A percentile compares a stretch with the other conserved stretches of the same genome.
Evolutionary conservation across 2,329 filamentous ascomycete genomes (phyloP).

Genomic region (Beauveria varroae): DNA sequence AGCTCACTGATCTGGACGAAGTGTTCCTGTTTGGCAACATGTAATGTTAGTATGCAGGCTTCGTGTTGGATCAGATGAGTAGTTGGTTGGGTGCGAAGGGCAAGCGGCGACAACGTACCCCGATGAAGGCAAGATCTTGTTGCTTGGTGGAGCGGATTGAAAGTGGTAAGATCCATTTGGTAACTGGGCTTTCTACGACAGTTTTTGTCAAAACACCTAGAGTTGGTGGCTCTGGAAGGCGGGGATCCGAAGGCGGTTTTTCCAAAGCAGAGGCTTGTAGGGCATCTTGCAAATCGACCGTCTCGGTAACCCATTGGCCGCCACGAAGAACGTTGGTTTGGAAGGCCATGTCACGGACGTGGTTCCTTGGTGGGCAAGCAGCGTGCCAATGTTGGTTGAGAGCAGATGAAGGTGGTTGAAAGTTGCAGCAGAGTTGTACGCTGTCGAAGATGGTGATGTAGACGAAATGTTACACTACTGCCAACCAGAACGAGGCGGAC

Average conservation of each 20-base stretch:
- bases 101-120: slow-evolving; percentile 45
- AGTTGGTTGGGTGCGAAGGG: background rate
- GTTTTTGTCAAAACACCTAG: slow-evolving; percentile 75
- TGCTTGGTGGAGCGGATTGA: slow-evolving; percentile 60
- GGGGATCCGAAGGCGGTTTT: slow-evolving; percentile 23
- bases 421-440: background rate
- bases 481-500: background rate
- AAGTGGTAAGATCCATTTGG: slow-evolving; percentile 73
- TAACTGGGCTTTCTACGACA: slow-evolving; percentile 65
- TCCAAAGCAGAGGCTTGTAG: slow-evolving; percentile 30
- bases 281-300: slow-evolving; percentile 35
- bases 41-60: slow-evolving; percentile 6
- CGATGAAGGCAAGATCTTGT: slow-evolving; percentile 83
- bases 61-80: background rate
- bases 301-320: slow-evolving; percentile 51
- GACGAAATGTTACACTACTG: background rate
- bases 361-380: slow-evolving; percentile 14
- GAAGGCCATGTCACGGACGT: slow-evolving; percentile 32
- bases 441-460: background rate
- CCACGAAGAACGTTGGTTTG: slow-evolving; percentile 47
- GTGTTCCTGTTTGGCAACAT: slow-evolving; percentile 50
- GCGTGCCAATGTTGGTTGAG: background rate
- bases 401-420: background rate
- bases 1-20: slow-evolving; percentile 77
- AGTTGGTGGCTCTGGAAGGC: slow-evolving; percentile 35